Evolutionary conservation across 163 green algal genomes (phyloP).

Genomic region (Volvox carteri): DNA sequence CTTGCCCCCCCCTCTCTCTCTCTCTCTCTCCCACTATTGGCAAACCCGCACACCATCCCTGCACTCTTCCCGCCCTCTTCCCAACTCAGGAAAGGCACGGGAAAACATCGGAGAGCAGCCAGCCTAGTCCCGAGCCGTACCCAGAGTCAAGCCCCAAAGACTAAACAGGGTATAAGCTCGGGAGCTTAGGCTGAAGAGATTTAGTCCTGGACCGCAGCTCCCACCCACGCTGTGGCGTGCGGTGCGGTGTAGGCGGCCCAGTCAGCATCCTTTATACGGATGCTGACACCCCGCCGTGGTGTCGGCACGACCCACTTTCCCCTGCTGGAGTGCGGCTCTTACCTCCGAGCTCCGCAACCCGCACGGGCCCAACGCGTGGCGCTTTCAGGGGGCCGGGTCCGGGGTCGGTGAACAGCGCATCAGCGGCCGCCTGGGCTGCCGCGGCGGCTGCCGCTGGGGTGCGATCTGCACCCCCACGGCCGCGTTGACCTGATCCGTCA

Average conservation of each 20-base stretch:
- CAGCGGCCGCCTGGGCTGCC: conserved; percentile 1
- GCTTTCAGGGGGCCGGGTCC: not conserved
- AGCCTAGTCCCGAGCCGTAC: too few species aligned
- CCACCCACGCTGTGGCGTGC: not conserved
- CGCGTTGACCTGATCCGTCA: too few species aligned
- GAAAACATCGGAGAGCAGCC: too few species aligned
- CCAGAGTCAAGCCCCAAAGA: too few species aligned
- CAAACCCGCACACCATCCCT: too few species aligned
- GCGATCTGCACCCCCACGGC: not conserved
- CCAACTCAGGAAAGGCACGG: too few species aligned
- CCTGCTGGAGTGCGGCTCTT: not conserved
- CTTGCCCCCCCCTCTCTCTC: too few species aligned
- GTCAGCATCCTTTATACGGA: not conserved
- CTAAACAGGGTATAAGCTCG: too few species aligned
- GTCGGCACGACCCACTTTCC: not conserved
- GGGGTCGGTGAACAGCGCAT: conserved; percentile 35
- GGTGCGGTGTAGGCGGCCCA: not conserved
- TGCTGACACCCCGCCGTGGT: not conserved
- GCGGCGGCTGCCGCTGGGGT: not conserved
- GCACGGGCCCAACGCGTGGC: conserved; percentile 24
- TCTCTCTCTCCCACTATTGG: too few species aligned
- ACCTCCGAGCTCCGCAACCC: conserved; percentile 20
- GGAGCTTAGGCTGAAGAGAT: not conserved
- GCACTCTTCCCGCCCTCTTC: too few species aligned
- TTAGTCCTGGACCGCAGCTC: not conserved